phyloP scores from a whole-genome alignment of 1,284 basidiomycete species.

The Cystobasidium pallidum region DNA sequence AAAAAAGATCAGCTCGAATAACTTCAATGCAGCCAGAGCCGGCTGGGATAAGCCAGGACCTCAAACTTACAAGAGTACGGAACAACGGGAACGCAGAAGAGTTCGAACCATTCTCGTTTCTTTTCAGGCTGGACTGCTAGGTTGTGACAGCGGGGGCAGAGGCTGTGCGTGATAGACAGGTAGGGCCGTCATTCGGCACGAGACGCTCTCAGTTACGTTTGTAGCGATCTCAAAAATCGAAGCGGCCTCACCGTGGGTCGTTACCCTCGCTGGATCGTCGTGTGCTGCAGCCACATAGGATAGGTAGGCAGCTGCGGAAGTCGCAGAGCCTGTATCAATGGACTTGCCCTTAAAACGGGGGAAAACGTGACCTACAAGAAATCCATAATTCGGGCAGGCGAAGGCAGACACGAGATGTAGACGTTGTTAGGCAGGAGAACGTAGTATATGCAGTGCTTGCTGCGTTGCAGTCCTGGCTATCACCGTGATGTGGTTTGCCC shows the following conservation, averaged over 20 bases:
- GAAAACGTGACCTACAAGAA: constrained; percentile 15
- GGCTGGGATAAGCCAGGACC: neutral
- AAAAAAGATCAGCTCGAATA: neutral
- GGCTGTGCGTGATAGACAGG: no score
- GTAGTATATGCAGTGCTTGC: neutral
- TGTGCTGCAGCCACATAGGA: constrained; percentile 37
- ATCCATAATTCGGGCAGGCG: constrained; percentile 8
- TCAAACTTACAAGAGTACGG: constrained; percentile 5
- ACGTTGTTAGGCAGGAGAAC: neutral
- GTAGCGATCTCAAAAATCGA: neutral
- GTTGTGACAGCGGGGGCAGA: constrained; percentile 36
- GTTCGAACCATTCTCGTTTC: constrained; percentile 43
- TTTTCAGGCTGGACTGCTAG: constrained; percentile 35
- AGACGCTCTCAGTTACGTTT: neutral
- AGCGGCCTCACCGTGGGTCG: constrained; percentile 14
- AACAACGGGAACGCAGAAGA: constrained; percentile 39
- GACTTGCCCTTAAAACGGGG: neutral
- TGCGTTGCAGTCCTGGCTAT: neutral
- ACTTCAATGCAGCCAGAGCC: no score
- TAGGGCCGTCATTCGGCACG: no score
- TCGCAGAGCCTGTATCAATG: neutral
- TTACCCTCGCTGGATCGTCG: constrained; percentile 23
- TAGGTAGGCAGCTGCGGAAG: constrained; percentile 15
- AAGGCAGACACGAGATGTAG: neutral
- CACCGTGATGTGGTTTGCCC: neutral